These are phyloP conservation scores for Monilinia fructicola DNA, from an alignment of 2,329 filamentous ascomycete genomes.

Conservation along the genomic window DNA sequence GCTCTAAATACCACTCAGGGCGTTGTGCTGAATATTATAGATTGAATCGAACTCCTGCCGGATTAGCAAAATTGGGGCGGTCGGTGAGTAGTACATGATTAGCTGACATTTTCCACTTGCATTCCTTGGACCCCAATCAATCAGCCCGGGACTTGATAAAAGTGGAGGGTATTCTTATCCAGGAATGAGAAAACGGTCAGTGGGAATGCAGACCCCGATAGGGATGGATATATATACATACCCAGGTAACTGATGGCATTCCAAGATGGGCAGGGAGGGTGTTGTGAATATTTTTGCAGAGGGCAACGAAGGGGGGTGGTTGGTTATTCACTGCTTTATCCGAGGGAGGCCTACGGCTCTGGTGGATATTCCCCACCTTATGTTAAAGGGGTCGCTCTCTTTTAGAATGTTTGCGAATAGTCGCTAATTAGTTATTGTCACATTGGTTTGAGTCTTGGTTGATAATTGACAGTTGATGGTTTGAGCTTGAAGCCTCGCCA, in stretches of 20 bases:
- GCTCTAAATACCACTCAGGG: neutral
- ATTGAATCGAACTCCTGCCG: slow-evolving; percentile 20
- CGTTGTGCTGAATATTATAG: slow-evolving; percentile 11
- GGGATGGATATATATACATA: neutral
- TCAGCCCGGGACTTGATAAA: slow-evolving; percentile 7
- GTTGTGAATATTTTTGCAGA: neutral
- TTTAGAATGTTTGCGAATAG: neutral
- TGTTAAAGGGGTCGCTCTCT: neutral
- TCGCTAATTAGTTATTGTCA: neutral
- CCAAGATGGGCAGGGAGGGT: neutral
- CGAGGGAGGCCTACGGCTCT: neutral
- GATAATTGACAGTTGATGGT: too few relatives aligned
- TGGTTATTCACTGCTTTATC: neutral
- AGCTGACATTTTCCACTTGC: slow-evolving; percentile 11
- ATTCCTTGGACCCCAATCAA: slow-evolving; percentile 20
- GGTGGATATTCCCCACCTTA: too few relatives aligned
- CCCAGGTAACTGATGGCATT: neutral
- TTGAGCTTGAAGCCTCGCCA: too few relatives aligned
- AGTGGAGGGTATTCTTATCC: neutral
- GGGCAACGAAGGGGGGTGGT: slow-evolving; percentile 1
- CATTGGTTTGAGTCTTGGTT: too few relatives aligned
- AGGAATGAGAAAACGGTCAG: neutral
- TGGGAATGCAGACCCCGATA: slow-evolving; percentile 1
- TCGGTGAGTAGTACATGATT: slow-evolving; percentile 2
- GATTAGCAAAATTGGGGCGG: slow-evolving; percentile 10